Percentiles rank a stretch among this genome's conserved stretches.
phyloP scores from a whole-genome alignment of 306 rosid genomes.

The Clitoria ternatea region DNA sequence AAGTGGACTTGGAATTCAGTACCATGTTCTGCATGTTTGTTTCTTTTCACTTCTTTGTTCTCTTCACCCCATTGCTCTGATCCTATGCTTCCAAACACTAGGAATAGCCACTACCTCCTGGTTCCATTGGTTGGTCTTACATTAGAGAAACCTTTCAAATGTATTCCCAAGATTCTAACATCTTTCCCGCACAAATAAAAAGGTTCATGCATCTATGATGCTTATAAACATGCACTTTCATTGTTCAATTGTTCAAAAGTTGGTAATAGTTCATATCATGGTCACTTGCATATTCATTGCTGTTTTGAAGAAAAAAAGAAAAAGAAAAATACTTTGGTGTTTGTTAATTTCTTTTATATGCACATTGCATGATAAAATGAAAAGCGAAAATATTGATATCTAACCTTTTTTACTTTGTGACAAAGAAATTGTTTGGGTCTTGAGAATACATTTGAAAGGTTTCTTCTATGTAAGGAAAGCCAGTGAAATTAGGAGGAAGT shows the following conservation, averaged over 20 bases:
- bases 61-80: conserved; percentile 24
- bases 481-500: conserved; percentile 58
- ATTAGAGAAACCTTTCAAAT: conserved; percentile 61
- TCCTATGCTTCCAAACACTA: conserved; percentile 18
- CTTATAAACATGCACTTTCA: background rate
- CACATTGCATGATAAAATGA: background rate
- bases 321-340: background rate
- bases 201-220: no score
- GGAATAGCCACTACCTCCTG: conserved; percentile 46
- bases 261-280: background rate
- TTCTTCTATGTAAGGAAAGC: conserved; percentile 59
- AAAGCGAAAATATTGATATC: background rate
- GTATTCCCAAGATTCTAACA: background rate
- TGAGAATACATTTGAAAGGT: conserved; percentile 49
- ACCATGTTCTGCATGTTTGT: conserved; percentile 25
- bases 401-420: background rate
- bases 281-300: background rate
- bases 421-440: background rate
- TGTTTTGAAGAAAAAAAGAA: background rate
- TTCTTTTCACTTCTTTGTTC: conserved; percentile 8
- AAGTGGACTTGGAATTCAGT: conserved; percentile 25
- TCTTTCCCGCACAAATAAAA: background rate
- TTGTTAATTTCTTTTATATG: background rate
- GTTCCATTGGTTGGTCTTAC: conserved; percentile 61
- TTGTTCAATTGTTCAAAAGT: background rate